Conservation (phyloP, 164 flowering plant genomes). For the Dillenia suffruticosa region DNA sequence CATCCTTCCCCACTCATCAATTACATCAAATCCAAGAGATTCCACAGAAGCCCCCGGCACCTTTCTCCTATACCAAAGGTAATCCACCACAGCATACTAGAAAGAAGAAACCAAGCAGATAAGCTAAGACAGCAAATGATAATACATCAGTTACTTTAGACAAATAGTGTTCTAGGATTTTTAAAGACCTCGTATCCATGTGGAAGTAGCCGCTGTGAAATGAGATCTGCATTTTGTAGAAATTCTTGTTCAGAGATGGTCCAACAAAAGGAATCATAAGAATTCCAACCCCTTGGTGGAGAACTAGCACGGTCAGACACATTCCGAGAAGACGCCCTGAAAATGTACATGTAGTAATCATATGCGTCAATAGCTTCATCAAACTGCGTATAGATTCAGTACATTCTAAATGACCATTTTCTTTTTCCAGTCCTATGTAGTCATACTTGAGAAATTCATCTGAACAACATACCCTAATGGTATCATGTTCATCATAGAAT, state of each 20-base stretch:
- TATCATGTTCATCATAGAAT: no score
- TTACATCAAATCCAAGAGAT: constrained; percentile 80
- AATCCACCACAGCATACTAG: constrained; percentile 93
- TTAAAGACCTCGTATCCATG: constrained; percentile 73
- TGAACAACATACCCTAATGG: no score
- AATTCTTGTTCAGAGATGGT: constrained; percentile 77
- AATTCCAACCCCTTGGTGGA: constrained; percentile 99
- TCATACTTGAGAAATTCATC: no score
- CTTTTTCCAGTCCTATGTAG: no score
- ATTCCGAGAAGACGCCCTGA: constrained; percentile 28
- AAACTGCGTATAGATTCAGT: no score
- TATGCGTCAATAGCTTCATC: not conserved
- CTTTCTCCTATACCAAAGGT: constrained; percentile 85
- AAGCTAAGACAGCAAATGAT: no score
- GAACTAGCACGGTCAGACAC: constrained; percentile 25
- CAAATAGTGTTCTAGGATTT: not conserved
- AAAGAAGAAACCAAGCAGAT: not conserved
- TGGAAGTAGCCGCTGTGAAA: constrained; percentile 41
- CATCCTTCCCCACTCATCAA: constrained; percentile 94
- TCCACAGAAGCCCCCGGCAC: constrained; percentile 57
- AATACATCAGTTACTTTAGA: not conserved
- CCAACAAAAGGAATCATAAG: constrained; percentile 94
- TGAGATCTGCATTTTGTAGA: constrained; percentile 60
- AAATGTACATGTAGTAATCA: constrained; percentile 4
- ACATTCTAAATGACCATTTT: no score